Base-by-base conservation (phyloP, 2,329 filamentous ascomycete species). In the Incumbomyces lentus region DNA sequence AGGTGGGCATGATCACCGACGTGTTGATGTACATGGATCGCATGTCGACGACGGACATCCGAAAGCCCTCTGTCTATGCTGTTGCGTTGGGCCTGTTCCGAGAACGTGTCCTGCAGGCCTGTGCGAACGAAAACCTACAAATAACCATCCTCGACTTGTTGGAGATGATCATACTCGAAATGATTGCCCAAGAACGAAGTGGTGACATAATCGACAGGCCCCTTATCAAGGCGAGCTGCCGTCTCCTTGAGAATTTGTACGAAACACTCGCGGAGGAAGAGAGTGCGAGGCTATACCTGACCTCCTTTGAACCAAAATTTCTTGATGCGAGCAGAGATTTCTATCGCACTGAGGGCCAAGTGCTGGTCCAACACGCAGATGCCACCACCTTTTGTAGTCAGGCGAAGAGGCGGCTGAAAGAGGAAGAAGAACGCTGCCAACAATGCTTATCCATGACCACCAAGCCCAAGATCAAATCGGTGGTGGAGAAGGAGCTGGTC, bases 1-100 rank as follows among this genome's bases (percentile, higher is more conserved):
- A 85, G 37, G 95, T 95, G 86, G 88, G 87, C 60, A 96, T 96
- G 90, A 82, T 87, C 42, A 88, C 89, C 3, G 92, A 96, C 63
- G 87, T 96, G 29, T 73, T 96, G 43, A 95, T 96, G 88, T 95
- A 95, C 61, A 86, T 98, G 73, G 76, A 98, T 61, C 83, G 88
- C 41, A 82, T 89, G 22, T 88, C 85, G 59, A 83, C 80, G 41
- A 72, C 80, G 31, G 87, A 93, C 52, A 77, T 81, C 49, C 75
- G 79, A 5, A 75, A 76, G 50, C 82, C 86, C 0, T 84, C 84
- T 0, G 92, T 95, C 46, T 95, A 89, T 61, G 78, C 82, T 12
- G 79, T 84, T 8, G 82, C 86, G 2, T 94, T 98, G 72, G 82
- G 82, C 2, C 72, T 95, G 1, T 98, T 94, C 64, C 81, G 90